Evolutionary conservation across 768 basidiomycete genomes (phyloP), one percentile per base, ranked within the genome.

Genomic region (Leccinum obscurum): DNA sequence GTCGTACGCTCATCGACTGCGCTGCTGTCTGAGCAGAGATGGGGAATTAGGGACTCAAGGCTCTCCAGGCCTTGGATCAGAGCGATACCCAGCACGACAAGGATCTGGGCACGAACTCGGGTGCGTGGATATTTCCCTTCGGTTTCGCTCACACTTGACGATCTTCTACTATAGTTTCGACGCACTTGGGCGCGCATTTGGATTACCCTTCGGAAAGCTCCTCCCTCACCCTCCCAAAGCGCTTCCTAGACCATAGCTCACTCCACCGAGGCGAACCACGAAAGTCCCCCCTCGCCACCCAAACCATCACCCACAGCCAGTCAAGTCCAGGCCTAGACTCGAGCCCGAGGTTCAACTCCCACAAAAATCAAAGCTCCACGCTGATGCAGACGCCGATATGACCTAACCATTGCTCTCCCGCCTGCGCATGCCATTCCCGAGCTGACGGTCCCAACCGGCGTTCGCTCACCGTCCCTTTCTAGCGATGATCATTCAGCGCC

Each of bases 191-290:
- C 24, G 1, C 24, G 1, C 24, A 24, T 24, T 24, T 24, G 24
- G 24, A 24, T 24, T 24, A 24, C 24, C 6, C 15, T 48, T 11
- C 22, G 22, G 32, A 11, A 1, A 34, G 32, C 32, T 34, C 32
- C 32, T 9, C 10, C 30, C 30, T 90, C 62, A 83, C 85, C 0
- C 89, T 88, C 89, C 8, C 89, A 90, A 62, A 89, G 88, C 2
- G 87, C 24, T 24, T 24, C 24, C 24, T 1, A 91, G 72, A 67
- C 54, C 0, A 66, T 61, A 26, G 53, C 56, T 7, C 57, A 22
- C 64, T 78, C 56, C 49, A 41, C 48, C 15, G 65, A 58, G 30
- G 62, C 56, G 1, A 69, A 52, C 37, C 65, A 67, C 32, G 64
- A 70, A 54, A 3, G 24, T 24, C 24, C 24, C 24, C 24, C 24